Evolutionary conservation across 495 filamentous ascomycete genomes (phyloP), one percentile per base, ranked within the genome.

Genomic region (Lasiosphaeria ovina): DNA sequence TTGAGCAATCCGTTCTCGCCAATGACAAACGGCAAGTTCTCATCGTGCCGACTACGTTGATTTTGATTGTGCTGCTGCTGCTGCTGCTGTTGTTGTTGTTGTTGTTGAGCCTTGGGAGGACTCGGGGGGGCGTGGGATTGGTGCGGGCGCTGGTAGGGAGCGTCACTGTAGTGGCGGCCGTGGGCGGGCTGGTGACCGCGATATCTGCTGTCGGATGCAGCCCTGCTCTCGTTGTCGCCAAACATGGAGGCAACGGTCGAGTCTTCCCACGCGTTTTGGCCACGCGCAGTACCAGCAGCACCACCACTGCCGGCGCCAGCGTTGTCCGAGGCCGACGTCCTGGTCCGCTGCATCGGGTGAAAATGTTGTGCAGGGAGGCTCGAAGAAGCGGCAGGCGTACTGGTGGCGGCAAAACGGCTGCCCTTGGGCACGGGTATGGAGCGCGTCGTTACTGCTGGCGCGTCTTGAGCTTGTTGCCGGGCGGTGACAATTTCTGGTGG

Each of bases 171-270:
- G 45, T 67, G 64, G 55, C 72, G 69, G 40, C 40, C 56, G 60
- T 67, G 65, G 53, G 54, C 57, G 57, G 9, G 51, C 56, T 67
- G 67, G 42, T 62, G 66, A 42, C 55, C 64, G 51, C 66, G 71
- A 34, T 62, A 54, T 40, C 64, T 65, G 49, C 49, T 51, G 9
- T 71, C 72, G 24, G 69, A 71, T 35, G 63, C 60, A 48, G 65
- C 63, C 47, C 66, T 64, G 66, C 66, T 64, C 47, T 70, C 66
- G 52, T 51, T 59, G 47, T 72, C 70, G 58, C 62, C 66, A 64
- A 74, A 71, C 63, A 75, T 68, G 60, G 72, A 75, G 14, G 63
- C 71, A 4, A 75, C 66, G 0, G 72, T 72, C 24, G 72, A 75
- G 36, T 75, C 72, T 47, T 75, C 72, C 72, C 72, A 75, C 44